phyloP scores from a whole-genome alignment of 257 asterid species.

The Verbena officinalis region DNA sequence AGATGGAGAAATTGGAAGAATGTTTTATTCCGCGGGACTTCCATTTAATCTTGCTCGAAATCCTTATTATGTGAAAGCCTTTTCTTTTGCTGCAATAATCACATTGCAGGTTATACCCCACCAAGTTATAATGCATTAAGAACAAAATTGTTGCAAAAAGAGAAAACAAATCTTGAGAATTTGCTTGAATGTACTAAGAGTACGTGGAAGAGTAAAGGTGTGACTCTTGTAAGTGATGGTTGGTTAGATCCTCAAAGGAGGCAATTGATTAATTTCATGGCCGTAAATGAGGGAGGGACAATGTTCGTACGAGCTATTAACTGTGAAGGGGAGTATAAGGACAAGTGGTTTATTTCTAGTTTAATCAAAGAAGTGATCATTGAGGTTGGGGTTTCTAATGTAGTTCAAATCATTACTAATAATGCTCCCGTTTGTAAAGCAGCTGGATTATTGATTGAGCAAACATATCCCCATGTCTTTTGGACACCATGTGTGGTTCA shows the following conservation, averaged over 20 bases:
- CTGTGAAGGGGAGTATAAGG: constrained; percentile 6
- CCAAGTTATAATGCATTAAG: constrained; percentile 21
- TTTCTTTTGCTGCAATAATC: background rate
- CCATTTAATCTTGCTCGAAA: constrained; percentile 19
- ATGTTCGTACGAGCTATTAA: background rate
- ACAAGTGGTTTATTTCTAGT: constrained; percentile 3
- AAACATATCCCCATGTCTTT: no score
- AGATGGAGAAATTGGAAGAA: constrained; percentile 12
- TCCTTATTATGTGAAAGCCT: background rate
- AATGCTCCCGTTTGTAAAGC: constrained; percentile 14
- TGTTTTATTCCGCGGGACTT: constrained; percentile 22
- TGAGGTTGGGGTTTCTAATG: background rate
- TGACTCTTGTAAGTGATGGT: constrained; percentile 15
- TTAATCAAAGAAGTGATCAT: background rate
- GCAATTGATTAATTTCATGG: constrained; percentile 28
- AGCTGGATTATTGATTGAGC: no score
- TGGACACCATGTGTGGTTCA: no score
- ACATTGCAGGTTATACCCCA: constrained; percentile 8
- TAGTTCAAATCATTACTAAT: constrained; percentile 1
- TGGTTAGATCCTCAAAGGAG: constrained; percentile 24
- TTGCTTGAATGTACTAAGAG: background rate
- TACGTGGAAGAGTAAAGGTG: background rate
- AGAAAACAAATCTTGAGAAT: background rate
- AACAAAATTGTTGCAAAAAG: no score
- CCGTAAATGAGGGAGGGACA: background rate